phyloP scores from a whole-genome alignment of 2,329 filamentous ascomycete genomes.

The Fusarium illudens region DNA sequence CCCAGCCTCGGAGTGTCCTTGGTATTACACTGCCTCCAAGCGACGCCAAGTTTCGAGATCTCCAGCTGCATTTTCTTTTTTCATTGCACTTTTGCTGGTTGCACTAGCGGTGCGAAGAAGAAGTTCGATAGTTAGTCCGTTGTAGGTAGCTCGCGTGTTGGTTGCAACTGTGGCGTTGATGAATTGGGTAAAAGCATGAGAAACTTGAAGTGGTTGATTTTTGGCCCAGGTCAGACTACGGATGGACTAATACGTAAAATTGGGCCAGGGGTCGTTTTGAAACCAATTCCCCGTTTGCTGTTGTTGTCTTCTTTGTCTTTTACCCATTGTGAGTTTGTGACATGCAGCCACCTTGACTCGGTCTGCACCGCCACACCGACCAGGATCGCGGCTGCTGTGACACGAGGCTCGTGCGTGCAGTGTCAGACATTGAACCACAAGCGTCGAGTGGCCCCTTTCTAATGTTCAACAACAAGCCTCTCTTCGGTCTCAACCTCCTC shows the following conservation, averaged over 20 bases:
- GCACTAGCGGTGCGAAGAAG: slow-evolving; percentile 38
- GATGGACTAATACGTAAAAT: not conserved
- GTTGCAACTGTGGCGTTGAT: not conserved
- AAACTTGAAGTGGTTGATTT: not conserved
- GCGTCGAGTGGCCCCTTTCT: slow-evolving; percentile 30
- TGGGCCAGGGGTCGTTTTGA: not conserved
- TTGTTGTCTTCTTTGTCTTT: not conserved
- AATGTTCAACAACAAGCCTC: slow-evolving; percentile 15
- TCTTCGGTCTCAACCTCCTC: slow-evolving; percentile 21
- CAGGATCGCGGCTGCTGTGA: not conserved
- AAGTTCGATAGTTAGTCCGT: not conserved
- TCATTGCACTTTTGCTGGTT: slow-evolving; percentile 39
- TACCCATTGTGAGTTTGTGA: too few relatives aligned
- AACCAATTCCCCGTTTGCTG: not conserved
- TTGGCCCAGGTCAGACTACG: not conserved
- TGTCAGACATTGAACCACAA: slow-evolving; percentile 22
- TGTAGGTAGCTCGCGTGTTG: not conserved
- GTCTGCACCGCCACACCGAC: slow-evolving; percentile 29
- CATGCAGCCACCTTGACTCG: slow-evolving; percentile 26
- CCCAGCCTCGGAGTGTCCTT: slow-evolving; percentile 34
- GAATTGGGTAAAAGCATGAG: not conserved
- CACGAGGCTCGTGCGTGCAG: slow-evolving; percentile 4
- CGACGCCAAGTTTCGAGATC: slow-evolving; percentile 18
- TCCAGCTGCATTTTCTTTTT: slow-evolving; percentile 10
- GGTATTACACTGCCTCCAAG: slow-evolving; percentile 42